Evolutionary conservation across 1,284 basidiomycete genomes (phyloP), one percentile per base, ranked within the genome.

Genomic region (Porodaedalea pini): DNA sequence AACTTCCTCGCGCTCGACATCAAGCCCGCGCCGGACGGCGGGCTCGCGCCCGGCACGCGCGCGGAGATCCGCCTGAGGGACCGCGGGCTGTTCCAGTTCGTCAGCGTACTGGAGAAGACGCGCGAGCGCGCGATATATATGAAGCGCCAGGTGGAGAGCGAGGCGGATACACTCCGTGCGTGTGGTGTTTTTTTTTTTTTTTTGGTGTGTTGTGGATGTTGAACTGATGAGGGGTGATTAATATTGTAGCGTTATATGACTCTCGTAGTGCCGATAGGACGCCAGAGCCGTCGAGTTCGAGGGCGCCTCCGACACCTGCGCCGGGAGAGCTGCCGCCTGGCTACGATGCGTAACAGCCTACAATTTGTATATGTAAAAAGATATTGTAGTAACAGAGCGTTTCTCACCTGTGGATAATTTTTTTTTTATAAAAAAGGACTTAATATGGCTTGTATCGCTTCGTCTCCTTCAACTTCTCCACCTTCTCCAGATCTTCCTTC

Each of bases 401-500:
- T 29, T 25, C 25, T 29, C 25, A 25, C 7, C n/a, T 47, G 31
- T 27, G n/a, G 11, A 47, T 29, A 13, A 34, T 6, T 34, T 6
- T 6, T 34, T 13, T 34, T n/a, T n/a, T 8, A 48, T 25, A n/a
- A 25, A 4, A n/a, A 19, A 32, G 15, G 41, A 8, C 29, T 72
- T 71, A 94, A 70, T 95, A 95, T 11, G 92, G 92, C 69, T 83
- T 93, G 82, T 92, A 94, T 54, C 83, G 78, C 64, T 86, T 80
- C 32, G 86, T 84, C 52, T 83, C 80, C 71, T 89, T 92, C 66
- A 94, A 73, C 66, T 88, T 87, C 66, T 89, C 89, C 56, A 94
- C 82, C 66, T 89, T 91, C n/a, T 81, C 83, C 74, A 90, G 91
- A 78, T 94, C 92, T 64, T 83, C 82, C 66, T 93, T 89, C 79